These are phyloP conservation scores for Zygotorulaspora florentina DNA, from an alignment of 805 yeast species.

Conservation along the genomic window DNA sequence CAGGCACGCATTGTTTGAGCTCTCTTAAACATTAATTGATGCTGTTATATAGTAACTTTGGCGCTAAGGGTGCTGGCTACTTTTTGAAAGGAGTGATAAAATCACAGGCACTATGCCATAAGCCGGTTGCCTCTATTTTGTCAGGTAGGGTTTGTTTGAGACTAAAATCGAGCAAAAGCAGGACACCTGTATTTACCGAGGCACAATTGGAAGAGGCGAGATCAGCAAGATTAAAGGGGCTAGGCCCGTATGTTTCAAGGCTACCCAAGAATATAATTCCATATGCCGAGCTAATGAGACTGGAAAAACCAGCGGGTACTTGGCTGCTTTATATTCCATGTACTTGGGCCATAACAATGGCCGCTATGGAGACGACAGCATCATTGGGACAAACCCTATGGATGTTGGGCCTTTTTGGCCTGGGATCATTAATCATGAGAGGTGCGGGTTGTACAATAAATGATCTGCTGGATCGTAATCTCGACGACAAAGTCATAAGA, in stretches of 20 bases:
- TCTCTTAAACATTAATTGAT: background rate
- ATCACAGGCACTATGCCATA: background rate
- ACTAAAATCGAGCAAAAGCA: constrained; percentile 7
- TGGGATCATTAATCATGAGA: constrained; percentile 88
- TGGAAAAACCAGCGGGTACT: constrained; percentile 96
- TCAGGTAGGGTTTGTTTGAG: background rate
- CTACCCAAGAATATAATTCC: constrained; percentile 79
- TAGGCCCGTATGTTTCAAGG: constrained; percentile 50
- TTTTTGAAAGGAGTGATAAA: background rate
- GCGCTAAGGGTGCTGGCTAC: background rate
- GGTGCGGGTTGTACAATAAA: constrained; percentile 98
- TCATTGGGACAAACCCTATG: constrained; percentile 57
- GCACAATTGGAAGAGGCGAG: constrained; percentile 40
- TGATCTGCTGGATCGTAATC: constrained; percentile 77
- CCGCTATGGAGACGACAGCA: constrained; percentile 69
- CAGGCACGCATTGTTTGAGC: no score
- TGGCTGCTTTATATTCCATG: constrained; percentile 79
- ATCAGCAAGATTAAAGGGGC: constrained; percentile 44
- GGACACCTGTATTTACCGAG: constrained; percentile 22
- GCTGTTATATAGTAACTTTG: background rate
- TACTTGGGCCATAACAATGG: constrained; percentile 90
- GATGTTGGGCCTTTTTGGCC: constrained; percentile 66
- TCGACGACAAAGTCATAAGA: constrained; percentile 82
- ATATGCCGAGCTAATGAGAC: constrained; percentile 84
- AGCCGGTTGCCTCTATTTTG: background rate